Conservation (phyloP, 2,329 filamentous ascomycete species). For the Ascomycota sp. region DNA sequence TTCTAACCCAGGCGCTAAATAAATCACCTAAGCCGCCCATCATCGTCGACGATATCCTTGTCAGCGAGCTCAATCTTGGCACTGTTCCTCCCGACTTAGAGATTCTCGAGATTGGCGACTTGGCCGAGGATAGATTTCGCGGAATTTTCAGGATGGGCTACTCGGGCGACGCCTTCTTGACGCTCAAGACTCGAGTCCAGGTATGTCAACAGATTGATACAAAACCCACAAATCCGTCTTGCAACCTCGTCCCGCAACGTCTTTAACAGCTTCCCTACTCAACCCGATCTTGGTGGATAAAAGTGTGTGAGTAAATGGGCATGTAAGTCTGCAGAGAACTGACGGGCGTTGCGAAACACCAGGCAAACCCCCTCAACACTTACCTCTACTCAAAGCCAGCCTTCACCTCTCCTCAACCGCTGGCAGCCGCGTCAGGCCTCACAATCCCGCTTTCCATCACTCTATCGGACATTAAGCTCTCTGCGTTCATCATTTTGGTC, state of each 20-base stretch:
- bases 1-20: constrained; percentile 87
- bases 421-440: constrained; percentile 77
- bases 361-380: constrained; percentile 91
- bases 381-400: constrained; percentile 78
- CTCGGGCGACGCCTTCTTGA: constrained; percentile 83
- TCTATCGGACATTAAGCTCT: constrained; percentile 83
- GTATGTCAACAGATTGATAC: constrained; percentile 22
- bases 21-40: constrained; percentile 96
- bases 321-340: constrained; percentile 10
- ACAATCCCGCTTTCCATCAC: constrained; percentile 98
- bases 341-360: constrained; percentile 20
- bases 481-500: constrained; percentile 90
- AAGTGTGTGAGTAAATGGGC: too few relatives aligned
- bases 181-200: constrained; percentile 87
- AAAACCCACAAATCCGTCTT: neutral
- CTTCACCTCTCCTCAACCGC: constrained; percentile 80
- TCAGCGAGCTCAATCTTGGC: constrained; percentile 92
- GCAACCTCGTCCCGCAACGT: too few relatives aligned
- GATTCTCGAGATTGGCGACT: constrained; percentile 90
- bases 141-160: constrained; percentile 99
- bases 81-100: constrained; percentile 87
- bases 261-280: neutral
- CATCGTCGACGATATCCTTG: constrained; percentile 97
- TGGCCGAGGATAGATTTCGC: constrained; percentile 89
- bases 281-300: neutral